Evolutionary conservation across 331 rosid genomes (phyloP).

Genomic region (Arachis monticola): DNA sequence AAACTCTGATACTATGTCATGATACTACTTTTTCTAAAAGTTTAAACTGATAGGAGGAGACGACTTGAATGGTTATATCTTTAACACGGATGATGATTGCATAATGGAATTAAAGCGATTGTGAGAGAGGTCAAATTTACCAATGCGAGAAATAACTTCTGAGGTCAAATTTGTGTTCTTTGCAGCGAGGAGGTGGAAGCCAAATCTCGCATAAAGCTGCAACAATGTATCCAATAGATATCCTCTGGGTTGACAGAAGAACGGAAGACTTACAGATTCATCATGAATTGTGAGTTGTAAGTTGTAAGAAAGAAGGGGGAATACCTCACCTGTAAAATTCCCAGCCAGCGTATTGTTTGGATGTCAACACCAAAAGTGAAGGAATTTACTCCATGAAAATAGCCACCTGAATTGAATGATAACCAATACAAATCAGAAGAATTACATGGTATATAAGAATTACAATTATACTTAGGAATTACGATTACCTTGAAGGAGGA

Average conservation of each 20-base stretch:
- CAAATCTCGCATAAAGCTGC: conserved; percentile 89
- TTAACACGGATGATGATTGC: conserved; percentile 12
- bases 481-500: conserved; percentile 82
- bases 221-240: conserved; percentile 75
- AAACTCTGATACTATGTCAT: too few relatives aligned
- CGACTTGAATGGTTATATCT: background rate
- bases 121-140: conserved; percentile 41
- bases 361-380: conserved; percentile 84
- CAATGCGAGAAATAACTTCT: conserved; percentile 66
- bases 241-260: conserved; percentile 64
- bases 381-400: conserved; percentile 83
- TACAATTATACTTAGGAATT: too few relatives aligned
- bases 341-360: conserved; percentile 69
- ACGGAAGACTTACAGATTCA: too few relatives aligned
- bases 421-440: background rate
- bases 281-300: too few relatives aligned
- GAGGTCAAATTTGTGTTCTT: conserved; percentile 47
- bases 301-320: too few relatives aligned
- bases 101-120: background rate
- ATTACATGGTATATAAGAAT: too few relatives aligned
- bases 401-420: conserved; percentile 76
- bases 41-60: too few relatives aligned
- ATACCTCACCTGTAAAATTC: conserved; percentile 72
- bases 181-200: conserved; percentile 54
- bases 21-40: too few relatives aligned